A percentile compares a stretch with the other conserved stretches of the same genome.
These are phyloP conservation scores for Mycena galericulata DNA, from an alignment of 768 basidiomycete genomes.

Conservation along the genomic window DNA sequence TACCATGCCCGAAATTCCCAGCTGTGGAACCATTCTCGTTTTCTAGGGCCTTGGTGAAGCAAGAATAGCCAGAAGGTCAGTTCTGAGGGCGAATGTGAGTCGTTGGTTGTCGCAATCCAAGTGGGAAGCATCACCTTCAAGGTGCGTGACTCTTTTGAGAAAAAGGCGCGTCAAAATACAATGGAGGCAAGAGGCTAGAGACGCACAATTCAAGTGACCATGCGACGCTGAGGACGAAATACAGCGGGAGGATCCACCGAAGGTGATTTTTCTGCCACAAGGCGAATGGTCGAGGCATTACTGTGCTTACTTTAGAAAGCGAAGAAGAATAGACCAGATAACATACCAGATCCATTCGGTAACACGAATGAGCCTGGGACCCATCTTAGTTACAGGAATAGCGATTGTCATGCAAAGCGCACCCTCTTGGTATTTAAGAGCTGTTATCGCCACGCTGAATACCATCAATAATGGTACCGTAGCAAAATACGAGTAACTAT, in stretches of 20 bases:
- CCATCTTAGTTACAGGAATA: not conserved
- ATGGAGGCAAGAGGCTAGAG: conserved; percentile 20
- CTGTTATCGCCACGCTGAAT: conserved; percentile 71
- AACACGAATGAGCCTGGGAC: conserved; percentile 54
- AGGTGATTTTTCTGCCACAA: conserved; percentile 60
- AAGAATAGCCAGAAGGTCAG: conserved; percentile 88
- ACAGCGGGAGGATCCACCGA: conserved; percentile 74
- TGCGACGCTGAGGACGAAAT: conserved; percentile 76
- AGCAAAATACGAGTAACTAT: conserved; percentile 83
- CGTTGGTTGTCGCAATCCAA: not conserved
- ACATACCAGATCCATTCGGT: conserved; percentile 50
- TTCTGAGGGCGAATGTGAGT: conserved; percentile 54
- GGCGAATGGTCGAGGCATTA: conserved; percentile 67
- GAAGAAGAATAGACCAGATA: conserved; percentile 25
- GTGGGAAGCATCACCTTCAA: conserved; percentile 69
- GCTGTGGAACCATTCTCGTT: conserved; percentile 83
- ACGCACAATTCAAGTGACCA: conserved; percentile 86
- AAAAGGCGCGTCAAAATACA: conserved; percentile 1
- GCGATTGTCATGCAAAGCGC: conserved; percentile 24
- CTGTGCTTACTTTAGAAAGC: conserved; percentile 44
- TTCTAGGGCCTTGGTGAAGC: conserved; percentile 77
- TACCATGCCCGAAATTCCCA: conserved; percentile 84
- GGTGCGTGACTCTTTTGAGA: conserved; percentile 73
- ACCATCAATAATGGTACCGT: conserved; percentile 74
- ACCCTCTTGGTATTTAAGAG: conserved; percentile 83